Evolutionary conservation across 1,139 yeast genomes (phyloP).

Genomic region (Candida sp.): DNA sequence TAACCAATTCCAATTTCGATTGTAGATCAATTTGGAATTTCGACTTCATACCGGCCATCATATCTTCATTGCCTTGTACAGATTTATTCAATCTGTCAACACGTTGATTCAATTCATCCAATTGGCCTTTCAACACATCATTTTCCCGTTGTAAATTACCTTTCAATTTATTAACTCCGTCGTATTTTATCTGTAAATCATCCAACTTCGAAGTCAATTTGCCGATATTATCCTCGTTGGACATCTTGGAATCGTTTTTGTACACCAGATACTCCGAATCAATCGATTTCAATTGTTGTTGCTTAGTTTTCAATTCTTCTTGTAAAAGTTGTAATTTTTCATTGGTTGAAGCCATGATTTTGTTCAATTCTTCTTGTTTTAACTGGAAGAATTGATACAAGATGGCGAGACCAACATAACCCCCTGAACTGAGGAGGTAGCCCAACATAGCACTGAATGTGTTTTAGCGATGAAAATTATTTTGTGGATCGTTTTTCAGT

Average conservation of each 20-base stretch:
- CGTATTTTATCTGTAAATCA: slow-evolving; percentile 3
- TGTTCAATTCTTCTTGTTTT: slow-evolving; percentile 19
- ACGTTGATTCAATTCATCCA: slow-evolving; percentile 1
- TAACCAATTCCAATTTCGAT: slow-evolving; percentile 23
- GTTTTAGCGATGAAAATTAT: no score
- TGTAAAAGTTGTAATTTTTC: background rate
- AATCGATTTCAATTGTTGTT: background rate
- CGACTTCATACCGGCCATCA: slow-evolving; percentile 12
- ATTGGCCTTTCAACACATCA: background rate
- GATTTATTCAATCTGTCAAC: background rate
- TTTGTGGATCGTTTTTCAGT: no score
- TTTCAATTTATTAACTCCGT: slow-evolving; percentile 4
- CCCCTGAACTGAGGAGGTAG: slow-evolving; percentile 6
- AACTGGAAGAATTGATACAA: slow-evolving; percentile 23
- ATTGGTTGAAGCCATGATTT: background rate
- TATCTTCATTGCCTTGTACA: slow-evolving; percentile 1
- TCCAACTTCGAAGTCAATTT: background rate
- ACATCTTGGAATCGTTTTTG: background rate
- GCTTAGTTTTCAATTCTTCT: background rate
- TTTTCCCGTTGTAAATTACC: slow-evolving; percentile 1
- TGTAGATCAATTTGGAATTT: slow-evolving; percentile 27
- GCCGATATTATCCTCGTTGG: background rate
- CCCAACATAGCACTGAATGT: background rate
- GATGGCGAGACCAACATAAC: slow-evolving; percentile 22
- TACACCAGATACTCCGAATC: background rate